Evolutionary conservation across 306 rosid genomes (phyloP).

Genomic region (Comarum palustre): DNA sequence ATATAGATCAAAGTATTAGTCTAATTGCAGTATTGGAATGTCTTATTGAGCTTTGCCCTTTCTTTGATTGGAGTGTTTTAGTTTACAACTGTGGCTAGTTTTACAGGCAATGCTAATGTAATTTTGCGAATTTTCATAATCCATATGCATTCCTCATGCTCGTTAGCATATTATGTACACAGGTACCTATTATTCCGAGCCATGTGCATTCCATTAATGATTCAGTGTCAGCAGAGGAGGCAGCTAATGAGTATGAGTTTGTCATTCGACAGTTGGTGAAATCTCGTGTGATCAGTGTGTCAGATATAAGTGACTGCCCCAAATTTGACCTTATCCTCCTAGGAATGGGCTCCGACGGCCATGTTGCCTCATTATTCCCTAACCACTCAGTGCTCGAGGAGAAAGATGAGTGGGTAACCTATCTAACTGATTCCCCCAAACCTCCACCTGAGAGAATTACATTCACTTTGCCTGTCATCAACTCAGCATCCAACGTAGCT

Average conservation of each 20-base stretch:
- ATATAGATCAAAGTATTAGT: background rate
- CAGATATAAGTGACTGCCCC: constrained; percentile 85
- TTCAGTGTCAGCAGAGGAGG: constrained; percentile 88
- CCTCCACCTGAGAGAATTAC: constrained; percentile 99
- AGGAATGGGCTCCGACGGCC: constrained; percentile 90
- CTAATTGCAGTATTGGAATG: background rate
- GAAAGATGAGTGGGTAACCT: constrained; percentile 83
- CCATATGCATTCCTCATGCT: constrained; percentile 16
- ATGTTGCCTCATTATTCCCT: constrained; percentile 85
- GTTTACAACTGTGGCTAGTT: constrained; percentile 9
- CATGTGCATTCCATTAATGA: constrained; percentile 89
- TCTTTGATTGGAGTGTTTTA: background rate
- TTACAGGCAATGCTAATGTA: background rate
- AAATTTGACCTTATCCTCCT: constrained; percentile 92
- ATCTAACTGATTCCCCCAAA: constrained; percentile 83
- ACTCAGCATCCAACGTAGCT: constrained; percentile 85
- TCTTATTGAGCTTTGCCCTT: background rate
- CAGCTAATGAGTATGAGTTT: constrained; percentile 86
- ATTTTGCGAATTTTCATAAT: background rate
- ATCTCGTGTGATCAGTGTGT: constrained; percentile 72
- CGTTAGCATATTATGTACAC: constrained; percentile 25
- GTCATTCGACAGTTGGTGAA: constrained; percentile 84
- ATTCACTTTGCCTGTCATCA: constrained; percentile 91
- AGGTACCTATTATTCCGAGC: constrained; percentile 89
- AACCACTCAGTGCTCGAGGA: constrained; percentile 63